Base-by-base conservation (phyloP, 2,329 filamentous ascomycete species). In the Nemania sp. region DNA sequence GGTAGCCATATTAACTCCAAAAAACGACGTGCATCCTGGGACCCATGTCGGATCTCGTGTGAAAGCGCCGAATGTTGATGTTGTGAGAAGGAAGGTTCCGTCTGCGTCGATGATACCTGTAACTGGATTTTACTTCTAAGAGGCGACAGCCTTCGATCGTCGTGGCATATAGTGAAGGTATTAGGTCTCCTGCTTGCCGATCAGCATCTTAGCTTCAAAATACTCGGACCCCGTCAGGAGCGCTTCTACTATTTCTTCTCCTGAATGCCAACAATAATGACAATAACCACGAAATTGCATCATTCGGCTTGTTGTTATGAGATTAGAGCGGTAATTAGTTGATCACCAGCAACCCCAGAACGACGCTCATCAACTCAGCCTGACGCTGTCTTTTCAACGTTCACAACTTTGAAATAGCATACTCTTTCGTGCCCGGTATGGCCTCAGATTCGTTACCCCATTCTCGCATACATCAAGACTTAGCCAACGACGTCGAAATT, bases 391-490 rank as follows among this genome's bases (percentile, higher is more conserved):
- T 52, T 11, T 15, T 25, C 12, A 18, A 12, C 9, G 37, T 37
- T 48, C 20, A 32, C 12, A n/a, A n/a, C 29, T 18, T 58, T 21
- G 32, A 43, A 35, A 35, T 20, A 13, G 18, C 13, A 34, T 20
- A 34, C 34, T 18, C 13, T 43, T 29, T 11, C 34, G 15, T 46
- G 12, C 35, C 25, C 34, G 60, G 34, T 15, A 63, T 65, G 63
- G 21, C 39, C 15, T 40, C 46, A 32, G 20, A 59, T 51, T 59
- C 65, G 42, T 65, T 69, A 17, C 59, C 68, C 35, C 56, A 61
- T 48, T 69, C 67, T 60, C 71, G 69, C 62, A 71, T 62, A 61
- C 67, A 66, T 48, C 59, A 62, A 42, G 54, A 61, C n/a, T 56
- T 62, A 35, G 45, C 67, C 29, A 49, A 63, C 20, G 52, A 58